Conservation (phyloP, 768 basidiomycete genomes). For the Panaeolus papilionaceus region DNA sequence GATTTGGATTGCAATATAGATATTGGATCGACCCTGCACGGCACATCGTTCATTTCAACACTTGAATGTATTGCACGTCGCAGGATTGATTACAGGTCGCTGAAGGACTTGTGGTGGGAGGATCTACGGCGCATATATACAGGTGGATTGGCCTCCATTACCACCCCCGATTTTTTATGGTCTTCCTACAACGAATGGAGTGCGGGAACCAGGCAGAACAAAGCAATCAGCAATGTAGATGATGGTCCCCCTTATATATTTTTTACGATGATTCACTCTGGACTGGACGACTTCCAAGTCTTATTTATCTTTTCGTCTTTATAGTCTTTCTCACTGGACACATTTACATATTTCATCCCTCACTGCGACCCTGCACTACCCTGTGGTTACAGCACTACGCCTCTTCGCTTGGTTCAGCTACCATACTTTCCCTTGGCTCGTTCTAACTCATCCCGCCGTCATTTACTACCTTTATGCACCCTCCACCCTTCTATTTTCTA, state of each 20-base stretch:
- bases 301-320: neutral
- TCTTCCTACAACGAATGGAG: conserved; percentile 9
- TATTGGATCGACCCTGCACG: neutral
- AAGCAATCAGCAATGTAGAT: neutral
- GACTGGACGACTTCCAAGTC: neutral
- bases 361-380: conserved; percentile 3
- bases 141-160: neutral
- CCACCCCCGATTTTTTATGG: neutral
- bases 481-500: neutral
- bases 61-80: neutral
- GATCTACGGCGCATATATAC: conserved; percentile 11
- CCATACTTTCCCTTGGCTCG: neutral
- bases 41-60: neutral
- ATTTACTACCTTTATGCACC: neutral
- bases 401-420: conserved; percentile 1
- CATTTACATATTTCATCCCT: neutral
- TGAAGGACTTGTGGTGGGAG: conserved; percentile 2
- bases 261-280: neutral
- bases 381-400: neutral
- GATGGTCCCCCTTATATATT: conserved; percentile 7
- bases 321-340: conserved; percentile 6
- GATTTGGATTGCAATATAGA: neutral
- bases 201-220: conserved; percentile 12
- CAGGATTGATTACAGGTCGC: neutral
- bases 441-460: neutral